phyloP scores from a whole-genome alignment of 2,329 filamentous ascomycete genomes.

The Penicillium sp. region DNA sequence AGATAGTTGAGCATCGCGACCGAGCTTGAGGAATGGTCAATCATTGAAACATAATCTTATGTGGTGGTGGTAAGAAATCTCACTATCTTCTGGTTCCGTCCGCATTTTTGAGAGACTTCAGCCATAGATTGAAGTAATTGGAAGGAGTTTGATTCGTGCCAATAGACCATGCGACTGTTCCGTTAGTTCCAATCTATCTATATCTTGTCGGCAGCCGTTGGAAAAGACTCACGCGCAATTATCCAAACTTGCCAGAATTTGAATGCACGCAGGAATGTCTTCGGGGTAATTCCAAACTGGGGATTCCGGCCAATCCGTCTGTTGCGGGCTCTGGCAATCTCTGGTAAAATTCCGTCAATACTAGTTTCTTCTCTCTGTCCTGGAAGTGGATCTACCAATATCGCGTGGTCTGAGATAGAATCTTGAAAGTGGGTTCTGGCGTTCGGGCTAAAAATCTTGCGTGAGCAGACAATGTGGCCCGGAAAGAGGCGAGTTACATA shows the following conservation, averaged over 20 bases:
- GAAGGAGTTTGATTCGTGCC: neutral
- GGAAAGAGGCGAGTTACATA: neutral
- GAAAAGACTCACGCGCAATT: neutral
- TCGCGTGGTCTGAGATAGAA: neutral
- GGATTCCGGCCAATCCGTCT: neutral
- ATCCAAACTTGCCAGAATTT: neutral
- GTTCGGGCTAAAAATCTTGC: neutral
- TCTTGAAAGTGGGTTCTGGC: neutral
- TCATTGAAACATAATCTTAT: neutral
- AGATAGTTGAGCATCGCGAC: neutral
- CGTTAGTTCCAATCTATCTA: neutral
- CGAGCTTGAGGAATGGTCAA: neutral
- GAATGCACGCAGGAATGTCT: neutral
- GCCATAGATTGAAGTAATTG: neutral
- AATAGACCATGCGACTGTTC: neutral
- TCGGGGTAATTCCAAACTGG: neutral
- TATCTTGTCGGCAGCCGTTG: neutral
- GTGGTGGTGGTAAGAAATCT: neutral
- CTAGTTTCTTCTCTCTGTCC: neutral
- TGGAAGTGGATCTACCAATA: neutral
- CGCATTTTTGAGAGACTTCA: neutral
- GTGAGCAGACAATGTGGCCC: neutral
- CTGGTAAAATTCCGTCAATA: neutral
- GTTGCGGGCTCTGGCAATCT: neutral
- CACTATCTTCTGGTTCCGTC: neutral